Evolutionary conservation across 768 basidiomycete species (phyloP).

Genomic region (Lactarius deliciosus): DNA sequence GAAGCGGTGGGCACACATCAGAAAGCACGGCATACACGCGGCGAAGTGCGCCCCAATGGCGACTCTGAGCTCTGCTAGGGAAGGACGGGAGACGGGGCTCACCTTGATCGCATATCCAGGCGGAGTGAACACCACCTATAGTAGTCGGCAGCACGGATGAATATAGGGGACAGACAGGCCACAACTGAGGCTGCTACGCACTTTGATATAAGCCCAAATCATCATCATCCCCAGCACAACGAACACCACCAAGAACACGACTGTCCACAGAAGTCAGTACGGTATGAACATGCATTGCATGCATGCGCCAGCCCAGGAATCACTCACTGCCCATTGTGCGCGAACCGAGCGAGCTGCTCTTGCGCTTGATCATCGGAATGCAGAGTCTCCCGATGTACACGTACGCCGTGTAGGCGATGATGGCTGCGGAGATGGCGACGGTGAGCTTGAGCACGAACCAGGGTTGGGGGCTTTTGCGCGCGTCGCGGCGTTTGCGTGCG

Average conservation of each 20-base stretch:
- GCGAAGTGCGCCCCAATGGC: not conserved
- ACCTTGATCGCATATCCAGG: conserved; percentile 73
- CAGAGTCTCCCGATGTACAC: conserved; percentile 77
- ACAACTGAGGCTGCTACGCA: conserved; percentile 36
- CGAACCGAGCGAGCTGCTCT: conserved; percentile 45
- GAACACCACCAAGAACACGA: conserved; percentile 65
- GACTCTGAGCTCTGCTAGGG: not conserved
- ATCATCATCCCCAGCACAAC: conserved; percentile 63
- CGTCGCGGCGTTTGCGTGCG: conserved; percentile 11
- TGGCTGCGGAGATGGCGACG: conserved; percentile 54
- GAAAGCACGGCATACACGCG: conserved; percentile 19
- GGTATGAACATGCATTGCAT: no score
- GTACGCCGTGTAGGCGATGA: conserved; percentile 70
- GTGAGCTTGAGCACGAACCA: conserved; percentile 74
- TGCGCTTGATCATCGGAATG: conserved; percentile 61
- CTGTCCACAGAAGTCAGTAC: conserved; percentile 45
- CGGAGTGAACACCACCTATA: conserved; percentile 59
- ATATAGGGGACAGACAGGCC: not conserved
- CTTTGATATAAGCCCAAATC: conserved; percentile 78
- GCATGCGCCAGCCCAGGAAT: no score
- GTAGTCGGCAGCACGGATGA: not conserved
- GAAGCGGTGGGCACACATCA: not conserved
- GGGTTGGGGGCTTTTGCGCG: conserved; percentile 51
- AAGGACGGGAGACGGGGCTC: conserved; percentile 32
- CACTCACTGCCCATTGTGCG: conserved; percentile 66